Evolutionary conservation across 2,329 filamentous ascomycete species (phyloP).

Genomic region (Botrytis medusae): DNA sequence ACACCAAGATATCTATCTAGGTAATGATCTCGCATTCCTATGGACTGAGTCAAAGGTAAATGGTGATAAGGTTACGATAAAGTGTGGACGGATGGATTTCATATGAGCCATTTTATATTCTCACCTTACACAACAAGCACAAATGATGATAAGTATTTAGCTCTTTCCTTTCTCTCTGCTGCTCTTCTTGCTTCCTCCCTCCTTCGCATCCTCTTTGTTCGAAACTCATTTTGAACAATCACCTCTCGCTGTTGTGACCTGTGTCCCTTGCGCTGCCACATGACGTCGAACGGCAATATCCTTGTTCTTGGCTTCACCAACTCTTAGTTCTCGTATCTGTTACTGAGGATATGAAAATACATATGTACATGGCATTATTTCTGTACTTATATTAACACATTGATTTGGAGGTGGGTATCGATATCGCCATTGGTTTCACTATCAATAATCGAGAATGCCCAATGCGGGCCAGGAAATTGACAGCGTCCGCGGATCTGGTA

Average conservation of each 20-base stretch:
- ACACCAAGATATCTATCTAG: neutral
- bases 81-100: neutral
- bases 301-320: constrained; percentile 10
- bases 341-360: neutral
- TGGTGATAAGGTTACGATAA: neutral
- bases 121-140: neutral
- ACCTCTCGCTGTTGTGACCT: neutral
- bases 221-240: neutral
- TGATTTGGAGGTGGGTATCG: constrained; percentile 2
- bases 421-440: neutral
- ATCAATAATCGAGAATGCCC: constrained; percentile 19
- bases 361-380: neutral
- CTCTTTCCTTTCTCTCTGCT: neutral
- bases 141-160: neutral
- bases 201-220: neutral
- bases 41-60: neutral
- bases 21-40: neutral
- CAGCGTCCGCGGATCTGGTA: constrained; percentile 9
- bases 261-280: neutral
- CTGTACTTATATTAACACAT: neutral
- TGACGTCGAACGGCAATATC: constrained; percentile 16
- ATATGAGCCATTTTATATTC: neutral
- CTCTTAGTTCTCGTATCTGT: neutral
- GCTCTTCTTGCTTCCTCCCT: neutral
- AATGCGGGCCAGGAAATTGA: constrained; percentile 15